A percentile compares a stretch with the other conserved stretches of the same genome.
Conservation (phyloP, 1,139 yeast genomes). For the Suhomyces coccinellae region DNA sequence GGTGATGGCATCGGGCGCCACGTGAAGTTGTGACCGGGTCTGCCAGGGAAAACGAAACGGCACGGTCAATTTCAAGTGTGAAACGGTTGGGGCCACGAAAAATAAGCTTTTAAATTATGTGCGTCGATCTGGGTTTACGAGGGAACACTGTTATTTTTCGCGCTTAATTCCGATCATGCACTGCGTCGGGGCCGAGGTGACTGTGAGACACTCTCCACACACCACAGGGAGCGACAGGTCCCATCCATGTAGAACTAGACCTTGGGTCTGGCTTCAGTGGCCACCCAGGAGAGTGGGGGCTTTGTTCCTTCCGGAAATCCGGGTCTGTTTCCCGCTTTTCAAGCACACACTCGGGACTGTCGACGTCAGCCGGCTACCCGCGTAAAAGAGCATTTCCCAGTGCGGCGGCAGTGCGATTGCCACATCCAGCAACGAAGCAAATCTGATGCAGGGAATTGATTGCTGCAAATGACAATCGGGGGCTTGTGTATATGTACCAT, state of each 20-base stretch:
- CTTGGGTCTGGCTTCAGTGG: no score
- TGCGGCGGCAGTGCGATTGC: neutral
- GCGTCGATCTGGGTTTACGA: slow-evolving; percentile 8
- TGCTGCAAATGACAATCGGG: neutral
- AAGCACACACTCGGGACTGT: no score
- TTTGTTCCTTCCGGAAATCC: no score
- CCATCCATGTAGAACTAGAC: no score
- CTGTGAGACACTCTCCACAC: no score
- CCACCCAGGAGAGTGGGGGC: no score
- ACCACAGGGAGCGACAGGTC: no score
- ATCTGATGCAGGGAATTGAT: slow-evolving; percentile 2
- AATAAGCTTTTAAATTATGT: slow-evolving; percentile 3
- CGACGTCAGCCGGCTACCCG: no score
- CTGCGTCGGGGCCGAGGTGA: no score
- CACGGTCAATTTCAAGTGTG: slow-evolving; percentile 6
- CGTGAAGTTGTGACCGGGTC: neutral
- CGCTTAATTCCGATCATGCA: neutral
- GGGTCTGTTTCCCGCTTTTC: no score
- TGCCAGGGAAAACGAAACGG: slow-evolving; percentile 2
- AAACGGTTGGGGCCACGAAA: slow-evolving; percentile 2
- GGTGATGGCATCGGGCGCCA: slow-evolving; percentile 1
- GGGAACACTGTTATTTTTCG: slow-evolving; percentile 2
- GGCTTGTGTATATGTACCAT: neutral
- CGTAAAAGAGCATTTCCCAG: no score
- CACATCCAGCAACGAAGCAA: neutral